These are phyloP conservation scores for Colletotrichum australisinense DNA, from an alignment of 2,329 filamentous ascomycete species.

Conservation along the genomic window DNA sequence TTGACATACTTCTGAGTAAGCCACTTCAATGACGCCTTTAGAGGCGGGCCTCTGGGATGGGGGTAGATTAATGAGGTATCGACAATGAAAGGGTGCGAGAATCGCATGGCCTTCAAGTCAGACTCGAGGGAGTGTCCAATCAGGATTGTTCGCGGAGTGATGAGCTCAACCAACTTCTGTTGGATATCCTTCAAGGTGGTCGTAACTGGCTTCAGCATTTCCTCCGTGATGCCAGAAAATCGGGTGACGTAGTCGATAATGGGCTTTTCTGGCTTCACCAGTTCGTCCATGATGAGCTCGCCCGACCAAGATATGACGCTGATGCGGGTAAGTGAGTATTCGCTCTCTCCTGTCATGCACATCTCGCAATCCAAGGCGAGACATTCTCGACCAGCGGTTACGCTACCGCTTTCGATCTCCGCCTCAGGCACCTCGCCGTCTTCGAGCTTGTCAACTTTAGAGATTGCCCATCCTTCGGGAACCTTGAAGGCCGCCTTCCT, in stretches of 20 bases:
- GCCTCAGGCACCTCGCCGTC: constrained; percentile 76
- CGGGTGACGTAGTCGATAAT: constrained; percentile 93
- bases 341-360: constrained; percentile 86
- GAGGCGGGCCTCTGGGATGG: constrained; percentile 87
- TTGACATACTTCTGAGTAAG: constrained; percentile 86
- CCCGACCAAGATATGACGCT: constrained; percentile 91
- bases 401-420: constrained; percentile 82
- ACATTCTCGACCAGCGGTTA: constrained; percentile 84
- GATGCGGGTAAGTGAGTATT: constrained; percentile 88
- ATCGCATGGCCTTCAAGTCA: constrained; percentile 83
- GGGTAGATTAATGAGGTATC: constrained; percentile 93
- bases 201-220: constrained; percentile 84
- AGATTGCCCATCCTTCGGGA: constrained; percentile 86
- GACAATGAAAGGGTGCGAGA: constrained; percentile 92
- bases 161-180: constrained; percentile 75
- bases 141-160: constrained; percentile 79
- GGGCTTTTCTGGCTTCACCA: constrained; percentile 90
- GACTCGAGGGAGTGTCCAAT: constrained; percentile 86
- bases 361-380: constrained; percentile 96
- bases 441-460: constrained; percentile 72
- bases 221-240: constrained; percentile 91
- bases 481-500: constrained; percentile 63
- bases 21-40: constrained; percentile 93
- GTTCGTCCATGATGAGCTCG: constrained; percentile 83
- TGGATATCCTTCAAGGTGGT: constrained; percentile 90